These are phyloP conservation scores for Reticulascus tulasneorum DNA, from an alignment of 2,329 filamentous ascomycete genomes.

Conservation along the genomic window DNA sequence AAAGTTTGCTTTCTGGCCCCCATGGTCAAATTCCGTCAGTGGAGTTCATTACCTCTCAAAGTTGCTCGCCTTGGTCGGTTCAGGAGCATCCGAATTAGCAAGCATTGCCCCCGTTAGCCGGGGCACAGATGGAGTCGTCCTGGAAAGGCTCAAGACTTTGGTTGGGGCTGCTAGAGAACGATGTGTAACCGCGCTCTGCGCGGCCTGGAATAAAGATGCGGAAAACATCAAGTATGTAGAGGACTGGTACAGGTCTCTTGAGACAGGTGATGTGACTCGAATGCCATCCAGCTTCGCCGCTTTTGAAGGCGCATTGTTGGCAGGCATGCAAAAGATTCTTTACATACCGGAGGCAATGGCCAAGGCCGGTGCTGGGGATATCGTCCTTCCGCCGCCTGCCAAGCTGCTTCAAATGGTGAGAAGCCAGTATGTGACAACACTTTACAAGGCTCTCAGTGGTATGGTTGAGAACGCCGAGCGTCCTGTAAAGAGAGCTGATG, in stretches of 20 bases:
- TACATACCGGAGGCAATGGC: constrained; percentile 84
- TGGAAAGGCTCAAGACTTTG: constrained; percentile 71
- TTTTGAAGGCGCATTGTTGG: constrained; percentile 78
- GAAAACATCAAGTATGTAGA: constrained; percentile 90
- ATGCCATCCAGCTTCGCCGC: constrained; percentile 84
- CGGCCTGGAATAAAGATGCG: constrained; percentile 89
- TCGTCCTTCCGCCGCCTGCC: constrained; percentile 77
- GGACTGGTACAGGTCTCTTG: constrained; percentile 82
- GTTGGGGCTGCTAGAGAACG: constrained; percentile 79
- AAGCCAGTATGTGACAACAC: constrained; percentile 84
- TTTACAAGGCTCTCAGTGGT: constrained; percentile 90
- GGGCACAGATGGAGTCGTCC: constrained; percentile 46
- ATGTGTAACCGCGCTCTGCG: constrained; percentile 78
- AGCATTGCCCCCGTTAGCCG: constrained; percentile 63
- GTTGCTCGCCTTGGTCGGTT: constrained; percentile 78
- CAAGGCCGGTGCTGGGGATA: constrained; percentile 68
- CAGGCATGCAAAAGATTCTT: constrained; percentile 89
- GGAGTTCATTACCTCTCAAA: constrained; percentile 87
- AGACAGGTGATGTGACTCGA: constrained; percentile 80
- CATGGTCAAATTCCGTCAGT: constrained; percentile 84
- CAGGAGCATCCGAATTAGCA: constrained; percentile 81
- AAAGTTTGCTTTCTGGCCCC: constrained; percentile 93
- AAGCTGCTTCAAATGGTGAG: constrained; percentile 90
- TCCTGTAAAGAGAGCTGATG: constrained; percentile 59
- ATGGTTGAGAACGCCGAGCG: constrained; percentile 96